Base-by-base conservation (phyloP, 306 rosid genomes). In the Fagus sylvatica region DNA sequence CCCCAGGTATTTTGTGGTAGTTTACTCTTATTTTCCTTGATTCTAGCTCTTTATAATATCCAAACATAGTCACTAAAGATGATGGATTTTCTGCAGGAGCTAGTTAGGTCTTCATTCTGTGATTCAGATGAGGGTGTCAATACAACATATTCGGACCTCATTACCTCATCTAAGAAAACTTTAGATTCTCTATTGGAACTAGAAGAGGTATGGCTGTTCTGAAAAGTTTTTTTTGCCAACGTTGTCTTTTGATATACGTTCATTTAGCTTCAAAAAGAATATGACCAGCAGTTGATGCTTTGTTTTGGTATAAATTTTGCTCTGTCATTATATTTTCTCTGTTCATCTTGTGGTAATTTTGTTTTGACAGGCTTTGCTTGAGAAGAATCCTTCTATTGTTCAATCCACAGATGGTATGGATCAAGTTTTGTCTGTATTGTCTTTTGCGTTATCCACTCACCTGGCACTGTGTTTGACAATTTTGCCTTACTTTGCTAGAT, bases 151-250 rank as follows among this genome's bases (percentile, higher is more conserved):
- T 86, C 87, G 4, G 88, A 86, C 74, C 78, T 94, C 80, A 73
- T 92, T 67, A 73, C 83, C 66, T 88, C 98, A 6, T 87, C 97
- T 55, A 87, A 88, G 85, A 85, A 86, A 76, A 89, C 96, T 73
- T 83, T 94, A 73, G 90, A 83, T 84, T 94, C 97, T 78, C 80
- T 90, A 34, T 65, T 89, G 87, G 97, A 86, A 84, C 91, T 92
- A 61, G 92, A 92, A 80, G 90, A 94, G 92, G 98, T 94, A 66
- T 34, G 46, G 0, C 34, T 75, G 57, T 80, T 74, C 32, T 49
- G 49, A 67, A 49, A 86, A 70, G 34, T 77, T 46, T 43, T 4
- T 12, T 13, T 36, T 65, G 53, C n/a, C 48, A 73, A 16, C 55
- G 4, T 53, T 22, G n/a, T 74, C 4, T 59, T 11, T 40, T 71